phyloP scores from a whole-genome alignment of 805 yeast species.

The Ogataea pignaliae region DNA sequence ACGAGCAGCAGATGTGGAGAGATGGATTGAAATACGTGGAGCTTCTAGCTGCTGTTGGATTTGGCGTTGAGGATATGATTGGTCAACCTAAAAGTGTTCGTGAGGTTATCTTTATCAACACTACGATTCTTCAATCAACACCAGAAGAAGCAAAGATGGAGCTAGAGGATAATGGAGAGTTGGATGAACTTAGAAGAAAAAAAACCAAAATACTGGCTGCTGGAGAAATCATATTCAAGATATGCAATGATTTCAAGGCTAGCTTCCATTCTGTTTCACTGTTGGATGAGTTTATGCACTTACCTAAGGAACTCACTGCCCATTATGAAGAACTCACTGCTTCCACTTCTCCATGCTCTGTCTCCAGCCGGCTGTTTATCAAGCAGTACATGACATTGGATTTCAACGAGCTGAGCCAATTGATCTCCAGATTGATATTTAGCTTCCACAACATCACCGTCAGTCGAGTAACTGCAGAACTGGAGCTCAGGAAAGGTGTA shows the following conservation, averaged over 20 bases:
- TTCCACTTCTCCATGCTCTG: not conserved
- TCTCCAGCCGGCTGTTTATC: constrained; percentile 2
- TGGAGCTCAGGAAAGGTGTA: constrained; percentile 17
- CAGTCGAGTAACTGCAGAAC: constrained; percentile 9
- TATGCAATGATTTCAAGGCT: constrained; percentile 17
- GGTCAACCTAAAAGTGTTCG: constrained; percentile 6
- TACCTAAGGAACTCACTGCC: constrained; percentile 14
- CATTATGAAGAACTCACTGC: constrained; percentile 15
- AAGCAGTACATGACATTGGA: constrained; percentile 19
- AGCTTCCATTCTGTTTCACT: constrained; percentile 21
- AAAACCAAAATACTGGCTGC: not conserved
- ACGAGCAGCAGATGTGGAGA: constrained; percentile 15
- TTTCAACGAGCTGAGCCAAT: constrained; percentile 13
- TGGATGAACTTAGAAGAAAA: not conserved
- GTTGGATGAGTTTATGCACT: constrained; percentile 25
- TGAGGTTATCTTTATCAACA: constrained; percentile 20
- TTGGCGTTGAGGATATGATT: constrained; percentile 6
- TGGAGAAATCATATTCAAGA: constrained; percentile 5
- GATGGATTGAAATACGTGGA: constrained; percentile 21
- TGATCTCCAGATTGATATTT: constrained; percentile 8
- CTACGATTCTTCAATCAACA: constrained; percentile 7
- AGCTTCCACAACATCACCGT: constrained; percentile 18
- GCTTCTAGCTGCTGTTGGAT: constrained; percentile 16
- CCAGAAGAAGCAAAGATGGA: constrained; percentile 1
- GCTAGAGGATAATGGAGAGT: not conserved